phyloP scores from a whole-genome alignment of 371 early-diverging fungal species.

The Rhizomucor miehei region DNA sequence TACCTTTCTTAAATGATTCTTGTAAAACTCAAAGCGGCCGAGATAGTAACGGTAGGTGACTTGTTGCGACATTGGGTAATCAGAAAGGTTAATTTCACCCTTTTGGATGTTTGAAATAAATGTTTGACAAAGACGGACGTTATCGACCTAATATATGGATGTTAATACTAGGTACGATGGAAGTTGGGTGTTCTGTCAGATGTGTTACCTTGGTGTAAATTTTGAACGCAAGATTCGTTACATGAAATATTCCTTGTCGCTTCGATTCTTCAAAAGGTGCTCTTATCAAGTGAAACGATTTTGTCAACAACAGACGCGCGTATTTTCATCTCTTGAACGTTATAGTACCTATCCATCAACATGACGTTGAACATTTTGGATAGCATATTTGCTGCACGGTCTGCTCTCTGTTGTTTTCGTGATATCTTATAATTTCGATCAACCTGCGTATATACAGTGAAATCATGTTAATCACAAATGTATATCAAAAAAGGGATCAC shows the following conservation, averaged over 20 bases:
- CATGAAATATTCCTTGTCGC: conserved; percentile 44
- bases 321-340: neutral
- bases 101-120: conserved; percentile 49
- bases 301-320: neutral
- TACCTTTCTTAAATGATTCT: conserved; percentile 36
- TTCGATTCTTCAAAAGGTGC: conserved; percentile 33
- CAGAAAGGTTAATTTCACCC: conserved; percentile 32
- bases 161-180: too few relatives aligned
- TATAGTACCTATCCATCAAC: conserved; percentile 20
- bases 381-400: conserved; percentile 16
- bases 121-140: conserved; percentile 46
- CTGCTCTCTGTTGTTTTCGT: conserved; percentile 14
- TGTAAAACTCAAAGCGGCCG: conserved; percentile 50
- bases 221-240: conserved; percentile 56
- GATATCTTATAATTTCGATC: conserved; percentile 6
- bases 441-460: neutral
- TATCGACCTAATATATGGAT: conserved; percentile 18
- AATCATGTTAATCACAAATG: neutral
- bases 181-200: neutral
- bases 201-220: conserved; percentile 49
- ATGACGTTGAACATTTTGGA: conserved; percentile 24
- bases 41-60: conserved; percentile 57
- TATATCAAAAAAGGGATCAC: too few relatives aligned
- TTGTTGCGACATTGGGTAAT: conserved; percentile 53
- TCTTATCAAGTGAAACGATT: neutral